Evolutionary conservation across 441 rosid species (phyloP).

Genomic region (Pelargonium myrrhifolium): DNA sequence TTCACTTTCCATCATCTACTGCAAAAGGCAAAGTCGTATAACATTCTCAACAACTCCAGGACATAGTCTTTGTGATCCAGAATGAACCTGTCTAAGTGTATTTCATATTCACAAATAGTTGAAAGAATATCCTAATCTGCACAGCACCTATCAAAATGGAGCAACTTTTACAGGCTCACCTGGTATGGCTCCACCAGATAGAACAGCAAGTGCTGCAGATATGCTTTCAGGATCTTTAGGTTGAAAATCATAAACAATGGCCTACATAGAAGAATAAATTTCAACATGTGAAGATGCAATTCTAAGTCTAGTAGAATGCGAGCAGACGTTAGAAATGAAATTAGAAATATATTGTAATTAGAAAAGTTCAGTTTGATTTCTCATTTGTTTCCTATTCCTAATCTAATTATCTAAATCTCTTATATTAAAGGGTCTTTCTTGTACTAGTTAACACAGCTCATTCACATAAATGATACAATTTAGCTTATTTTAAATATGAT

Average conservation of each 20-base stretch:
- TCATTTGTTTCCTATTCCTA: no score
- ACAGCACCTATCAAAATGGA: neutral
- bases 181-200: constrained; percentile 49
- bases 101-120: neutral
- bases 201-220: constrained; percentile 44
- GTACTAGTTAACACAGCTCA: no score
- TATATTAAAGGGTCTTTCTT: no score
- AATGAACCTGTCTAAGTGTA: neutral
- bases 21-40: no score
- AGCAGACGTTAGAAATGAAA: no score
- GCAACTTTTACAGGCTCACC: constrained; percentile 32
- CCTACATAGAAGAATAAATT: constrained; percentile 23
- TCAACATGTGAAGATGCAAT: neutral
- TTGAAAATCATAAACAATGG: constrained; percentile 60
- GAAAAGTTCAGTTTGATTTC: no score
- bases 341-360: no score
- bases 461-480: no score
- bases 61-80: neutral
- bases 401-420: no score
- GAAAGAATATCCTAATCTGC: neutral
- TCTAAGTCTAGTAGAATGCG: no score
- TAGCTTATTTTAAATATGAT: no score
- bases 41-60: neutral
- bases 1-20: neutral
- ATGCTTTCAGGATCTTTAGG: constrained; percentile 63